Percentiles rank a stretch among this genome's conserved stretches.
phyloP scores from a whole-genome alignment of 2,329 filamentous ascomycete genomes.

The Aspergillus japonicus region DNA sequence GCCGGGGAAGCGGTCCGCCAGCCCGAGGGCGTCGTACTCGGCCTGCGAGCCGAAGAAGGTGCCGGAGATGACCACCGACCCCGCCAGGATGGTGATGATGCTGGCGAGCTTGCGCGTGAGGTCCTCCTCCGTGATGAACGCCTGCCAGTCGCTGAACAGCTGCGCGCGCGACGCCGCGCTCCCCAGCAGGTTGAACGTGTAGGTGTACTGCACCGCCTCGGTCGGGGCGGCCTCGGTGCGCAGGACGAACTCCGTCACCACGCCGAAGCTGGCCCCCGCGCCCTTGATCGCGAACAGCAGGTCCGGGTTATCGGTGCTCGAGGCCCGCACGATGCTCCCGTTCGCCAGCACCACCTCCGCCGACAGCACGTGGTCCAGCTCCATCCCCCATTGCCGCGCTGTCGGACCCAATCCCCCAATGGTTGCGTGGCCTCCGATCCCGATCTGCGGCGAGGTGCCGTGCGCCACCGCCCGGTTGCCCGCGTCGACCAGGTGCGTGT shows the following conservation, averaged over 20 bases:
- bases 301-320: slow-evolving; percentile 29
- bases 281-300: slow-evolving; percentile 39
- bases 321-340: slow-evolving; percentile 33
- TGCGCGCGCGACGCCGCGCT: slow-evolving; percentile 50
- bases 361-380: slow-evolving; percentile 51
- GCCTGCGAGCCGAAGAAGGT: slow-evolving; percentile 61
- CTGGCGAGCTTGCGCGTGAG: slow-evolving; percentile 60
- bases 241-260: slow-evolving; percentile 41
- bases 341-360: slow-evolving; percentile 50
- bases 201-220: slow-evolving; percentile 58
- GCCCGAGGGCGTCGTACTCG: slow-evolving; percentile 51
- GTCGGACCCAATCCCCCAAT: slow-evolving; percentile 40
- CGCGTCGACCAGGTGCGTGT: slow-evolving; percentile 28
- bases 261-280: slow-evolving; percentile 38
- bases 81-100: slow-evolving; percentile 55
- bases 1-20: slow-evolving; percentile 27
- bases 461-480: slow-evolving; percentile 39
- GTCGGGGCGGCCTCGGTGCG: slow-evolving; percentile 38
- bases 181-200: slow-evolving; percentile 48
- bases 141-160: slow-evolving; percentile 59
- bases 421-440: slow-evolving; percentile 42
- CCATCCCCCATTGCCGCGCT: slow-evolving; percentile 50
- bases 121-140: slow-evolving; percentile 53
- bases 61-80: slow-evolving; percentile 58
- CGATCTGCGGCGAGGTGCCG: slow-evolving; percentile 40